These are phyloP conservation scores for Elongisporangium prolatum DNA, from an alignment of 352 stramenopile genomes.

Conservation along the genomic window DNA sequence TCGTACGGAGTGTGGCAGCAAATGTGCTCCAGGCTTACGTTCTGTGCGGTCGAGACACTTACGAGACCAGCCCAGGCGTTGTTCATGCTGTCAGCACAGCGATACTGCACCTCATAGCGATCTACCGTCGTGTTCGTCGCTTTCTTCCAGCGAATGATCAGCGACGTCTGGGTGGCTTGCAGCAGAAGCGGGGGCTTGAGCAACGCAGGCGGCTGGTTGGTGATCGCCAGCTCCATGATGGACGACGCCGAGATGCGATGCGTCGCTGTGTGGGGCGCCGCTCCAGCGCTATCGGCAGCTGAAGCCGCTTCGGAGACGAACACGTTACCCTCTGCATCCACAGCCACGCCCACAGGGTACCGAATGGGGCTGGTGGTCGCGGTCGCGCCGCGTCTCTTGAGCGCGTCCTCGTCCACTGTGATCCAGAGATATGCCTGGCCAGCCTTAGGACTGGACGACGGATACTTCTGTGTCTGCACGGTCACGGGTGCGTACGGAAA, in stretches of 20 bases:
- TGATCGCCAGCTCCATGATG: slow-evolving; percentile 52
- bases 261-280: slow-evolving; percentile 12
- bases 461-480: slow-evolving; percentile 73
- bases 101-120: slow-evolving; percentile 71
- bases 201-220: slow-evolving; percentile 26
- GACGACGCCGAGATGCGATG: slow-evolving; percentile 49
- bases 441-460: slow-evolving; percentile 42
- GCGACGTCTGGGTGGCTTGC: slow-evolving; percentile 39
- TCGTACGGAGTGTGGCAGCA: slow-evolving; percentile 43
- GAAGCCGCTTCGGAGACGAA: slow-evolving; percentile 49
- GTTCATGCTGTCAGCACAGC: slow-evolving; percentile 36
- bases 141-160: slow-evolving; percentile 58
- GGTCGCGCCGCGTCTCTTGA: slow-evolving; percentile 40
- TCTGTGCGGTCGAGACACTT: slow-evolving; percentile 26
- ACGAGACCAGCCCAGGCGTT: slow-evolving; percentile 44
- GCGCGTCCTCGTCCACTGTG: slow-evolving; percentile 57
- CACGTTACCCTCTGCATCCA: slow-evolving; percentile 66
- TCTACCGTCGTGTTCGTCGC: slow-evolving; percentile 59
- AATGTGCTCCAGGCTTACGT: slow-evolving; percentile 35
- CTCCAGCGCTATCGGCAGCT: neutral
- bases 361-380: slow-evolving; percentile 29
- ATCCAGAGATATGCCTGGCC: slow-evolving; percentile 76
- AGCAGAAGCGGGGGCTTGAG: slow-evolving; percentile 38
- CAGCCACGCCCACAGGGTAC: slow-evolving; percentile 64
- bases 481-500: slow-evolving; percentile 72